Percentiles rank a stretch among this genome's conserved stretches.
phyloP scores from a whole-genome alignment of 2,329 filamentous ascomycete genomes.

The Neobulgaria alba region DNA sequence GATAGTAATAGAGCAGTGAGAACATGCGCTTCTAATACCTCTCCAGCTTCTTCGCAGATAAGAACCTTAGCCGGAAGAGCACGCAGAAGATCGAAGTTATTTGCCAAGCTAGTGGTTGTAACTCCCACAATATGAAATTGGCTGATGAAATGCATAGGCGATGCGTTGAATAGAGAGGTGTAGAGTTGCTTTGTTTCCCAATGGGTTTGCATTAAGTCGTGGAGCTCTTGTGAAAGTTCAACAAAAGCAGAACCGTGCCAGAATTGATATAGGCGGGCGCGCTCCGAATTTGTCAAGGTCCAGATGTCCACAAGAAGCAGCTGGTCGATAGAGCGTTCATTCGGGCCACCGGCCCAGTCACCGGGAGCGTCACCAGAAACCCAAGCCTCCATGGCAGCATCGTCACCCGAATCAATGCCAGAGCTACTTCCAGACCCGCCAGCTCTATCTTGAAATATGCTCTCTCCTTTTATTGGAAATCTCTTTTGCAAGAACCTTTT shows the following conservation, averaged over 20 bases:
- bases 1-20: constrained; percentile 31
- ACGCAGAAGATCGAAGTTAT: constrained; percentile 30
- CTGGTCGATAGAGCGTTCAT: not conserved
- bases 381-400: not conserved
- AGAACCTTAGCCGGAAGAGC: constrained; percentile 20
- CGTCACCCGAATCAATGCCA: not conserved
- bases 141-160: too few relatives aligned
- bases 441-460: not conserved
- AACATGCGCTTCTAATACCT: constrained; percentile 35
- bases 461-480: not conserved
- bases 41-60: constrained; percentile 36
- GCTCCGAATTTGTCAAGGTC: not conserved
- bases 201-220: not conserved
- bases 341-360: not conserved
- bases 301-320: not conserved
- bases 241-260: not conserved
- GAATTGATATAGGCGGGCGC: not conserved
- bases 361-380: not conserved
- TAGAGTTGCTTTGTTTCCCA: not conserved
- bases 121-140: constrained; percentile 45
- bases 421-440: not conserved
- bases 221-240: not conserved
- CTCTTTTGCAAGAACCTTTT: not conserved
- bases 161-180: too few relatives aligned
- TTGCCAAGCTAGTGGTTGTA: constrained; percentile 44